Base-by-base conservation (phyloP, 139 green algal genomes). In the Ettlia oleoabundans region DNA sequence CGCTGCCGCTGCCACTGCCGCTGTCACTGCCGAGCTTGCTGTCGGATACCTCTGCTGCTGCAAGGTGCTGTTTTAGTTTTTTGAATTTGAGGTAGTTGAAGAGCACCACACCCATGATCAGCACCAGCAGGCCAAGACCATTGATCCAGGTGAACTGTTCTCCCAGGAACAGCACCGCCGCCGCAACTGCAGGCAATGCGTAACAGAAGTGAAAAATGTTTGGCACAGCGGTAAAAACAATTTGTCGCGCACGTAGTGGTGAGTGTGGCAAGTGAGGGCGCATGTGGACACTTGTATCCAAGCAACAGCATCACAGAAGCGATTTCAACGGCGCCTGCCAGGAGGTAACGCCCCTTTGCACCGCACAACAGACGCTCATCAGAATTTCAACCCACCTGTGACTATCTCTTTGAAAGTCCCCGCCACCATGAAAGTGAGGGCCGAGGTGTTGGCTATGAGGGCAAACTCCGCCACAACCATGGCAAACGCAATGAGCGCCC, bases 341-440 rank as follows among this genome's bases (percentile, higher is more conserved):
- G n/a, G n/a, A n/a, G n/a, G n/a, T n/a, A n/a, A n/a, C n/a, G n/a
- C n/a, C n/a, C n/a, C n/a, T n/a, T n/a, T n/a, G 40, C 4, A 28
- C 8, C 8, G 58, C 13, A 41, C 1, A 63, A 42, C 33, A 19
- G 6, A 15, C 74, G 32, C 32, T 24, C 52, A 41, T 22, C 6
- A 65, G 47, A 32, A 82, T 33, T 1, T 3, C 18, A 42, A 10
- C 78, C 61, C 8, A 92, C 86, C 66, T 51, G 91, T 96, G 1
- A 97, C 84, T 67, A 97, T 84, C 83, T 98, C 95, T 84, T 98
- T 98, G 75, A 94, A 92, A 1, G 93, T 97, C 19, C 95, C 94
- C 0, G 94, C 94, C 10, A 98, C 93, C 92, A 98, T 98, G 89
- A 98, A 97, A 1, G 95, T 98, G 13, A 98, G 89, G 22, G 95